Percentiles rank a stretch among this genome's conserved stretches.
These are phyloP conservation scores for Drosera spatulata DNA, from an alignment of 179 eudicot genomes.

Conservation along the genomic window DNA sequence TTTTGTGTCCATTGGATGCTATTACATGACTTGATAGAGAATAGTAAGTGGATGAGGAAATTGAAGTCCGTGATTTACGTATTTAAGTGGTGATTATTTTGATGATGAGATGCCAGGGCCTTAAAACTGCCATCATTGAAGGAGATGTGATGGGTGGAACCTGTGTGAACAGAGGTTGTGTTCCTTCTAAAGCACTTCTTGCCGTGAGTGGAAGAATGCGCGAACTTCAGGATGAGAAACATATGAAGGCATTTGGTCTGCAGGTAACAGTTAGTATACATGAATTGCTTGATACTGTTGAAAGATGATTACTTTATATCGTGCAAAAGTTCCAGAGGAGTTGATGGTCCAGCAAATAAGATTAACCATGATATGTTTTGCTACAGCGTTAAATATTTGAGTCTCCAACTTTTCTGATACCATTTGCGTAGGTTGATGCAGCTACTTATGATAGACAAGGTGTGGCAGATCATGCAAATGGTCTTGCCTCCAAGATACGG, in stretches of 20 bases:
- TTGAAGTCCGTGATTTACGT: too few relatives aligned
- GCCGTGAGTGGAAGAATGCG: slow-evolving; percentile 99
- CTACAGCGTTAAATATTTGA: too few relatives aligned
- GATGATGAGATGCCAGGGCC: slow-evolving; percentile 43
- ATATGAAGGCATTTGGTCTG: slow-evolving; percentile 90
- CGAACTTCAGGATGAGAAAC: slow-evolving; percentile 95
- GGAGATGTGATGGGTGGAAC: slow-evolving; percentile 99
- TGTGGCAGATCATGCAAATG: slow-evolving; percentile 97
- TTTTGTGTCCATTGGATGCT: too few relatives aligned
- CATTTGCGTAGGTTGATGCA: slow-evolving; percentile 68
- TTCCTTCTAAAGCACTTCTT: slow-evolving; percentile 97
- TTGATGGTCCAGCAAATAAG: too few relatives aligned
- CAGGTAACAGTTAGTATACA: slow-evolving; percentile 36
- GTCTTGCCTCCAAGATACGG: slow-evolving; percentile 91
- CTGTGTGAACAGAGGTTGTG: slow-evolving; percentile 99
- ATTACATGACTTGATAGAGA: too few relatives aligned
- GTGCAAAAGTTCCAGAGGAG: too few relatives aligned
- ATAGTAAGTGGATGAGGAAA: too few relatives aligned
- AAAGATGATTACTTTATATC: too few relatives aligned
- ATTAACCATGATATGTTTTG: too few relatives aligned
- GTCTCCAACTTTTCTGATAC: neutral
- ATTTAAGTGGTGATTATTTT: too few relatives aligned
- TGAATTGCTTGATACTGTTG: too few relatives aligned
- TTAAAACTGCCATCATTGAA: slow-evolving; percentile 97
- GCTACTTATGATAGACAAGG: slow-evolving; percentile 96